Percentiles rank a stretch among this genome's conserved stretches.
Conservation (phyloP, 75 land plant genomes). For the Picea sitchensis region DNA sequence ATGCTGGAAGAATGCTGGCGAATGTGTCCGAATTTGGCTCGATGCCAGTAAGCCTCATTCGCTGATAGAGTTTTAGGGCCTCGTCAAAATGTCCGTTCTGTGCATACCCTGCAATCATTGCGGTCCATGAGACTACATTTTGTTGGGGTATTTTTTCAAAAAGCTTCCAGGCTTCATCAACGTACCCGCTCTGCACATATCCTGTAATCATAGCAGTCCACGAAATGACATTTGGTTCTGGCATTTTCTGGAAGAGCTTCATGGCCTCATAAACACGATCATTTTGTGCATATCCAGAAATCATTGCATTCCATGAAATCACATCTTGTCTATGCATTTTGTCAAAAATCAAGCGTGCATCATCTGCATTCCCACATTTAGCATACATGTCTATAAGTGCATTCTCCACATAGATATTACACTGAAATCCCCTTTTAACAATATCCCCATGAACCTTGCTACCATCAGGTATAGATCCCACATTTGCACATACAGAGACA, state of each 20-base stretch:
- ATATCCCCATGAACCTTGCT: conserved; percentile 53
- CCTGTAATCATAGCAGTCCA: conserved; percentile 40
- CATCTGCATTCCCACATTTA: conserved; percentile 33
- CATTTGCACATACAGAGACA: conserved; percentile 47
- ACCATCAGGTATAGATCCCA: conserved; percentile 27
- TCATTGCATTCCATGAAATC: conserved; percentile 65
- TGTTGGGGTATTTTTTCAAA: conserved; percentile 52
- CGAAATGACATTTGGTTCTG: conserved; percentile 34
- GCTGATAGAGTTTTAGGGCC: conserved; percentile 27
- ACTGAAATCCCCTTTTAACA: conserved; percentile 33
- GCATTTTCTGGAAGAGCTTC: conserved; percentile 36
- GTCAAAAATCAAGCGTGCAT: conserved; percentile 41
- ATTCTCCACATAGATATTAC: conserved; percentile 53
- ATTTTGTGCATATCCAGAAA: conserved; percentile 34
- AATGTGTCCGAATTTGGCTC: conserved; percentile 64
- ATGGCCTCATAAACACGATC: conserved; percentile 33
- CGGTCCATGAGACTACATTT: conserved; percentile 76
- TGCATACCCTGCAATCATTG: conserved; percentile 56
- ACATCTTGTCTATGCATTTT: conserved; percentile 26
- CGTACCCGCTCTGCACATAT: conserved; percentile 66
- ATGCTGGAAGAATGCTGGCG: conserved; percentile 62
- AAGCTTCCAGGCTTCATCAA: conserved; percentile 33
- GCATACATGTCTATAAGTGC: conserved; percentile 69
- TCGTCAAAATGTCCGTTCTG: conserved; percentile 46
- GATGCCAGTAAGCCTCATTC: conserved; percentile 40